phyloP scores from a whole-genome alignment of 169 alveolate species.

The Plasmodium relictum region DNA sequence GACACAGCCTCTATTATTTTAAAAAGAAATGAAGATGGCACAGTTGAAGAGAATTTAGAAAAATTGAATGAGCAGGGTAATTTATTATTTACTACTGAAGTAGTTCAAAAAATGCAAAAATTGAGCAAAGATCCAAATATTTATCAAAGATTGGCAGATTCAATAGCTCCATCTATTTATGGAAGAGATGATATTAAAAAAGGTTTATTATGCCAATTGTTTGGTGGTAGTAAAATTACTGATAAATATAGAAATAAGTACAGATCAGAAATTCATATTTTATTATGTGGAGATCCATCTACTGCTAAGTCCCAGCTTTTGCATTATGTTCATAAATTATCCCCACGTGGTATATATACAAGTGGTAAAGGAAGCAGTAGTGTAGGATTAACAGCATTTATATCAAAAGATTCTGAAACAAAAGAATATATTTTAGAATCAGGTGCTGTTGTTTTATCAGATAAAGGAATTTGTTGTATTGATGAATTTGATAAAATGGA shows the following conservation, averaged over 20 bases:
- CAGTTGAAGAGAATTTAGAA: conserved; percentile 77
- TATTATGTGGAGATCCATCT: conserved; percentile 99
- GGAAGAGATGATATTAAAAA: conserved; percentile 95
- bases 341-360: conserved; percentile 98
- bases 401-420: conserved; percentile 98
- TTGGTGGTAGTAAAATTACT: conserved; percentile 95
- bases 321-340: conserved; percentile 95
- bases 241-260: conserved; percentile 80
- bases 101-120: conserved; percentile 87
- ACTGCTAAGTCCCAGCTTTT: conserved; percentile 99
- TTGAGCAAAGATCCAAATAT: conserved; percentile 91
- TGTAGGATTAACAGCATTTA: conserved; percentile 99
- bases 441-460: conserved; percentile 99
- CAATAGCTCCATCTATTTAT: conserved; percentile 98
- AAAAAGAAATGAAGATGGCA: conserved; percentile 78
- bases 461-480: conserved; percentile 99
- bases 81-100: conserved; percentile 80
- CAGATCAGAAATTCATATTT: conserved; percentile 96
- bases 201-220: conserved; percentile 96
- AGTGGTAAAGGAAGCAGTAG: conserved; percentile 97
- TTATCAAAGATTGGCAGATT: conserved; percentile 94
- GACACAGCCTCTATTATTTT: conserved; percentile 57
- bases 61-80: conserved; percentile 77
- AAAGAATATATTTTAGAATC: conserved; percentile 96
- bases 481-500: conserved; percentile 99